Evolutionary conservation across 306 rosid species (phyloP).

Genomic region (Cicer arietinum): DNA sequence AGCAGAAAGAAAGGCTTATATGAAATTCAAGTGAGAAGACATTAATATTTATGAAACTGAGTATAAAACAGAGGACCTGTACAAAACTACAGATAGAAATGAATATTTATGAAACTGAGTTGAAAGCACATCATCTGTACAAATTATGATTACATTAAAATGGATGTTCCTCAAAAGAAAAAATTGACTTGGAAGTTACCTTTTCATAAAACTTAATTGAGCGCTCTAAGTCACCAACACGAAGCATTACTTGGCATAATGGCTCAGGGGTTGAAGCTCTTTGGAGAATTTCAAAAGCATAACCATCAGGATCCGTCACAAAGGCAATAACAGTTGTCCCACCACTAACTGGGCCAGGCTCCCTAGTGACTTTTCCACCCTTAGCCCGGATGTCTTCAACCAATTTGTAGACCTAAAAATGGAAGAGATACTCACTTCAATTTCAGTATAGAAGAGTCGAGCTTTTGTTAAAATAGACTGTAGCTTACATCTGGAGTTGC

Average conservation of each 20-base stretch:
- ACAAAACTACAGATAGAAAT: not conserved
- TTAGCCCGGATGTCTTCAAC: constrained; percentile 74
- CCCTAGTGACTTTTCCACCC: constrained; percentile 83
- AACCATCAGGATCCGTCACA: constrained; percentile 97
- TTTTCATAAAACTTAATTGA: constrained; percentile 88
- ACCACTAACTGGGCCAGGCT: constrained; percentile 92
- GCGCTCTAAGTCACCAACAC: constrained; percentile 91
- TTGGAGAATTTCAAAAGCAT: constrained; percentile 80
- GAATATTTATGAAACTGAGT: constrained; percentile 19
- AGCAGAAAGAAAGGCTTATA: constrained; percentile 27
- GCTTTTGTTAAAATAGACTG: constrained; percentile 20
- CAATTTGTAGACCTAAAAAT: constrained; percentile 73
- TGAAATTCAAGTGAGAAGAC: constrained; percentile 1
- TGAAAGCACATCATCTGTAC: not conserved
- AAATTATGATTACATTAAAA: constrained; percentile 7
- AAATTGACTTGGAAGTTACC: constrained; percentile 54
- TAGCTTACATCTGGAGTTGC: constrained; percentile 81
- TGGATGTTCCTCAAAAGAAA: constrained; percentile 16
- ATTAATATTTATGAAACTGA: constrained; percentile 19
- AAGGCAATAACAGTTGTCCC: constrained; percentile 75
- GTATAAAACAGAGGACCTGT: not conserved
- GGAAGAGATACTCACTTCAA: constrained; percentile 36
- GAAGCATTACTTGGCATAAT: constrained; percentile 94
- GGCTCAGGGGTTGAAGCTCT: constrained; percentile 84
- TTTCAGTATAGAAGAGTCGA: constrained; percentile 15